Evolutionary conservation across 2,329 filamentous ascomycete species (phyloP), one percentile per base, ranked within the genome.

Genomic region (Fusarium goolgardi): DNA sequence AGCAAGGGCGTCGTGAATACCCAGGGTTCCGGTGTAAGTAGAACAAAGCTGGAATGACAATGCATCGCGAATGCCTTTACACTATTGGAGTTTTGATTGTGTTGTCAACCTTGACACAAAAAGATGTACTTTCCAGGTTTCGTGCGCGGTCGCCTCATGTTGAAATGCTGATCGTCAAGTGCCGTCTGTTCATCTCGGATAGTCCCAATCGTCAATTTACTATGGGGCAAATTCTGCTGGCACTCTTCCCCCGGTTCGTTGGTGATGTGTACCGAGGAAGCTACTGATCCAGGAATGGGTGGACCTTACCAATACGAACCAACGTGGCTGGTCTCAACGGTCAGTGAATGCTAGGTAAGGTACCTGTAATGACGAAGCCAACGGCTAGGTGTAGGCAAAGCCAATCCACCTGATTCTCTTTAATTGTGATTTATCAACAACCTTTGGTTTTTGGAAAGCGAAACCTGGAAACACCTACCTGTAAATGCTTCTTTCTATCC

Each of bases 321-420:
- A 39, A 32, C 59, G 67, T 74, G 67, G 72, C 70, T 72, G 60
- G 31, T 56, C 57, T 60, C 34, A 69, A 53, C 40, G 60, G 61
- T 46, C 35, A n/a, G 23, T n/a, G 37, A 46, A 20, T 39, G n/a
- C n/a, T 7, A 21, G n/a, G n/a, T 41, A 49, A 6, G 7, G 13
- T 29, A 45, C 16, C 47, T 8, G 34, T 18, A 52, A n/a, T 50
- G 18, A 21, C 31, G n/a, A 20, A 20, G 16, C 31, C 18, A 56
- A 62, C 31, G n/a, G 41, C 12, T 21, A 12, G 9, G 27, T 27
- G 3, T 10, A 34, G 15, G 18, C 13, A 7, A 18, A 39, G 15
- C 23, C 10, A 37, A 10, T 11, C 1, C 25, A n/a, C 5, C 10
- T 40, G 18, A 25, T 49, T 10, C 23, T 20, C 18, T 18, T 7